Conservation (phyloP, 75 land plant genomes). For the Cryptomeria japonica region DNA sequence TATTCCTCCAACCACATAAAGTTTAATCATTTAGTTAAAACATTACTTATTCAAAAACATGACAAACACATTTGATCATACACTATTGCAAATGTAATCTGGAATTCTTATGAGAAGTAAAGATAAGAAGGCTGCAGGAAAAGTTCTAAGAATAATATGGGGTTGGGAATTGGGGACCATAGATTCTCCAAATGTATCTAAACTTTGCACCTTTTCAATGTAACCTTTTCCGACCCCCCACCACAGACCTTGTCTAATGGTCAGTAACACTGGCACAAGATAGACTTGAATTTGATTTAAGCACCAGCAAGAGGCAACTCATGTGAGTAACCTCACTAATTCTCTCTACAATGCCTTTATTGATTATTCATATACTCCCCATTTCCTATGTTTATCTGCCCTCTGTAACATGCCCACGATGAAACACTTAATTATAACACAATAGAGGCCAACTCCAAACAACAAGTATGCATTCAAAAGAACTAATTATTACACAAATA, state of each 20-base stretch:
- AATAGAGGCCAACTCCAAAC: neutral
- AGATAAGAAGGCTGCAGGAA: neutral
- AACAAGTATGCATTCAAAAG: neutral
- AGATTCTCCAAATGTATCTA: neutral
- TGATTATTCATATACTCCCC: neutral
- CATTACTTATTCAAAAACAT: neutral
- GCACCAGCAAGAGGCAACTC: neutral
- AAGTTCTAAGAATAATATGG: neutral
- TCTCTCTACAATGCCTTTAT: neutral
- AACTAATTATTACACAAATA: neutral
- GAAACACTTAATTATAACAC: neutral
- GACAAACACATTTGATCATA: neutral
- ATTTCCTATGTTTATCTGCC: neutral
- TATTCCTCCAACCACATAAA: neutral
- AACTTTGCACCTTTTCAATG: neutral
- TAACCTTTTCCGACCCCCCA: neutral
- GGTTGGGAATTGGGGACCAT: neutral
- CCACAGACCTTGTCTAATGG: neutral
- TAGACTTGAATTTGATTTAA: neutral
- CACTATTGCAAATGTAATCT: neutral
- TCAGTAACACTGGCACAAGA: neutral
- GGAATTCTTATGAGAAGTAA: neutral
- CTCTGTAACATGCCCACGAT: neutral
- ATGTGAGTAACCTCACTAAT: neutral
- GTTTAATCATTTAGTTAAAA: neutral